Evolutionary conservation across 2,329 filamentous ascomycete species (phyloP), one percentile per base, ranked within the genome.

Genomic region (Aureobasidium sp.): DNA sequence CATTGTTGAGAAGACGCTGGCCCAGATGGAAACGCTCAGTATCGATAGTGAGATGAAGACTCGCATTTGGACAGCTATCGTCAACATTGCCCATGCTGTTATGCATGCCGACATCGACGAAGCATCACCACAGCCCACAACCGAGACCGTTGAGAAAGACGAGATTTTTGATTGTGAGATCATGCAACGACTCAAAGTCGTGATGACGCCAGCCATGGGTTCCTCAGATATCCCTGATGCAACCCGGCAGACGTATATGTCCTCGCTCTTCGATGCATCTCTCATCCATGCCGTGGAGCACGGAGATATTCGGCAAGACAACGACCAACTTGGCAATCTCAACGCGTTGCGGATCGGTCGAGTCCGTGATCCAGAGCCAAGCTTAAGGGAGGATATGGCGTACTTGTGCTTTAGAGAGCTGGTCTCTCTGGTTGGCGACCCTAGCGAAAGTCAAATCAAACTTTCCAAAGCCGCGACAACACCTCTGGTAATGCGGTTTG

Each of bases 341-440:
- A 87, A 87, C 70, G 79, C 80, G 61, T 76, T 84, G 0, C 86
- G 90, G 0, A 78, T 82, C 37, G 91, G 92, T 1, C 84, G 87
- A 20, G 95, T 93, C 0, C 82, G 87, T 51, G 83, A 88, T 52
- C 81, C 88, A 0, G 70, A 79, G 0, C 85, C 88, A 2, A 87
- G 84, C 0, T 78, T 78, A 36, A 87, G 93, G 1, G 81, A 82
- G 36, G 82, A 81, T 51, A 91, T 97, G 81, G 84, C 87, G 57
- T 95, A 95, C 67, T 81, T 89, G 11, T 91, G 91, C 67, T 82
- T 95, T 31, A 85, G 90, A 62, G 89, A 95, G 69, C 81, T 99
- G 2, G 69, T 79, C 64, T 62, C 66, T 2, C 72, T 81, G n/a
- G 63, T 67, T 5, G 62, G 66, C 15, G 17, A 42, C 3, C 27